Percentiles rank a stretch among this genome's conserved stretches.
Conservation (phyloP, 139 green algal species). For the Haematococcus sp. region DNA sequence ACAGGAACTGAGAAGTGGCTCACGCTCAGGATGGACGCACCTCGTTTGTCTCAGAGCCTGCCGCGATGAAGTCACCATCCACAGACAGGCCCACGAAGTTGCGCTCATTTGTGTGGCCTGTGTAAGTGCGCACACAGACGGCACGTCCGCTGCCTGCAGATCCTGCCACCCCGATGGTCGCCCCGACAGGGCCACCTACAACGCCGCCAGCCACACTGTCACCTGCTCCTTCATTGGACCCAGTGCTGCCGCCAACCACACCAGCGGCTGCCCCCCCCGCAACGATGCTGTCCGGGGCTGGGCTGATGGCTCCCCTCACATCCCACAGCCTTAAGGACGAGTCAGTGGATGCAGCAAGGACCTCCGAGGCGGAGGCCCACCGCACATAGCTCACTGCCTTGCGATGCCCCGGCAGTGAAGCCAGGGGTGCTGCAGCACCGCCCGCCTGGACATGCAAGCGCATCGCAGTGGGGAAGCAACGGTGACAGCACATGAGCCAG, state of each 20-base stretch:
- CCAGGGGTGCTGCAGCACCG: constrained; percentile 9
- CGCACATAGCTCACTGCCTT: constrained; percentile 90
- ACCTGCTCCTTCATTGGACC: too few relatives aligned
- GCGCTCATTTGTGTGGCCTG: constrained; percentile 89
- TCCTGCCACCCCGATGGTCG: background rate
- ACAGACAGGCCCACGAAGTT: constrained; percentile 92
- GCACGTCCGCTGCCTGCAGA: too few relatives aligned
- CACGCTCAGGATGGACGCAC: constrained; percentile 12
- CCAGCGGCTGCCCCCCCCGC: background rate
- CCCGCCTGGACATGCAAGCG: background rate
- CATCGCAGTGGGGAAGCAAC: too few relatives aligned
- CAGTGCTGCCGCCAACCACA: background rate
- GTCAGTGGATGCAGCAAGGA: constrained; percentile 84
- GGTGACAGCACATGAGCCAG: too few relatives aligned
- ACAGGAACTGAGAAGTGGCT: background rate
- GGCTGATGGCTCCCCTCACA: background rate
- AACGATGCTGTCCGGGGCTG: too few relatives aligned
- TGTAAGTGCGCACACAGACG: constrained; percentile 13
- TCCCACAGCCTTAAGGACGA: constrained; percentile 74
- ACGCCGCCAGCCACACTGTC: too few relatives aligned
- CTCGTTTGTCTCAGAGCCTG: constrained; percentile 70
- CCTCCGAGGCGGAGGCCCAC: constrained; percentile 53
- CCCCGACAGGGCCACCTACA: too few relatives aligned
- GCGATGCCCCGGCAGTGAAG: constrained; percentile 1
- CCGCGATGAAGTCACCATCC: constrained; percentile 32